Evolutionary conservation across 306 rosid genomes (phyloP).

Genomic region (Gynostemma pentaphyllum): DNA sequence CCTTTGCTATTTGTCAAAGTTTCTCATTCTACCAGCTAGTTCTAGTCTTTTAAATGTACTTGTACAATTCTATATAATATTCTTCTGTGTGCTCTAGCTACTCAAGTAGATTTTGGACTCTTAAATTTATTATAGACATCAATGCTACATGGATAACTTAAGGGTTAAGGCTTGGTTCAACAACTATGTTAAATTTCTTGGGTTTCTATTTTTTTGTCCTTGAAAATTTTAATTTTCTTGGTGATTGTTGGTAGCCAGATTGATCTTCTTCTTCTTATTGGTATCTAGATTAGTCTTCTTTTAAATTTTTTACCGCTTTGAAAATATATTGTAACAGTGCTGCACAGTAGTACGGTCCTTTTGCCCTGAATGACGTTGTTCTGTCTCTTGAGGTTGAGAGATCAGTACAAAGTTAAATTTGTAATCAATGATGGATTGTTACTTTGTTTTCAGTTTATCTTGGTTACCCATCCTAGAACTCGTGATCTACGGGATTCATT

Average conservation of each 20-base stretch:
- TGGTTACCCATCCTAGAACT: conserved; percentile 89
- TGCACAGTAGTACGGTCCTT: background rate
- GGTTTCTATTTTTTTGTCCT: background rate
- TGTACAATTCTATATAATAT: too few relatives aligned
- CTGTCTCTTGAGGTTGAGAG: background rate
- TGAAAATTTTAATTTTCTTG: background rate
- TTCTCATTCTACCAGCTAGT: too few relatives aligned
- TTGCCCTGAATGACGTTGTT: background rate
- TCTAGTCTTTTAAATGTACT: too few relatives aligned
- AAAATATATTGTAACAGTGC: background rate
- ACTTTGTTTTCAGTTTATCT: conserved; percentile 45
- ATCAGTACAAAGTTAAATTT: background rate
- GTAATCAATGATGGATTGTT: background rate
- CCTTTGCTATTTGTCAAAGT: background rate
- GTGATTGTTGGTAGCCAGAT: too few relatives aligned
- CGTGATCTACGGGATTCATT: conserved; percentile 79
- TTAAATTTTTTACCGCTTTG: background rate
- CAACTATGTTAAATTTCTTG: background rate
- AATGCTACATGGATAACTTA: background rate
- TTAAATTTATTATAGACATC: background rate
- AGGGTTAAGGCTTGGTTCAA: background rate
- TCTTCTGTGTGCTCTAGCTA: too few relatives aligned
- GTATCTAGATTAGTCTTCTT: background rate
- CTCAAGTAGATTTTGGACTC: background rate
- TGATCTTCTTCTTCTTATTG: background rate